Evolutionary conservation across 768 basidiomycete species (phyloP).

Genomic region (Chiua virens): DNA sequence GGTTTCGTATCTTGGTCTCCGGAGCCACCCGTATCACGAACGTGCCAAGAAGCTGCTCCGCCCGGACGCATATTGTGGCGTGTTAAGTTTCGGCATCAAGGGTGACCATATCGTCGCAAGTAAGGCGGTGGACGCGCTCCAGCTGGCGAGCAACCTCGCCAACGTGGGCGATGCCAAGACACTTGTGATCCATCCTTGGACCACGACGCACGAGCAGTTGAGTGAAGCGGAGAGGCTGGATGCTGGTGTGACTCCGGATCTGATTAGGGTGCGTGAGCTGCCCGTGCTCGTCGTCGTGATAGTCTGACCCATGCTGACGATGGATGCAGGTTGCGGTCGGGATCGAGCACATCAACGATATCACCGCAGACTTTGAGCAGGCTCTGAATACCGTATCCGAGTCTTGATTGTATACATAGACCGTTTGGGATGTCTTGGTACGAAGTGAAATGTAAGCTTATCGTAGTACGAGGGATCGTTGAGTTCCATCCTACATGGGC

Average conservation of each 20-base stretch:
- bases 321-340: conserved; percentile 42
- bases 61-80: conserved; percentile 58
- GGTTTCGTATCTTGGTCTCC: conserved; percentile 78
- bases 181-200: conserved; percentile 57
- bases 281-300: too few species aligned
- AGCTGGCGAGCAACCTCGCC: conserved; percentile 69
- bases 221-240: conserved; percentile 45
- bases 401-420: background rate
- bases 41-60: conserved; percentile 58
- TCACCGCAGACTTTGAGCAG: conserved; percentile 47
- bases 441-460: too few species aligned
- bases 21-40: conserved; percentile 57
- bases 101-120: conserved; percentile 52
- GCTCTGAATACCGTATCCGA: conserved; percentile 30
- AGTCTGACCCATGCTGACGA: too few species aligned
- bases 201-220: conserved; percentile 62
- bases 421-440: too few species aligned
- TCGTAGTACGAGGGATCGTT: too few species aligned
- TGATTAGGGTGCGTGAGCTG: conserved; percentile 47
- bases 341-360: conserved; percentile 45
- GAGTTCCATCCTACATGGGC: too few species aligned
- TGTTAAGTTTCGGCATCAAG: conserved; percentile 77
- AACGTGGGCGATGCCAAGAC: conserved; percentile 72
- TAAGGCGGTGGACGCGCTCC: conserved; percentile 67
- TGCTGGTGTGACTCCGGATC: conserved; percentile 54